Evolutionary conservation across 352 stramenopile species (phyloP).

Genomic region (Phytopythium boreale): DNA sequence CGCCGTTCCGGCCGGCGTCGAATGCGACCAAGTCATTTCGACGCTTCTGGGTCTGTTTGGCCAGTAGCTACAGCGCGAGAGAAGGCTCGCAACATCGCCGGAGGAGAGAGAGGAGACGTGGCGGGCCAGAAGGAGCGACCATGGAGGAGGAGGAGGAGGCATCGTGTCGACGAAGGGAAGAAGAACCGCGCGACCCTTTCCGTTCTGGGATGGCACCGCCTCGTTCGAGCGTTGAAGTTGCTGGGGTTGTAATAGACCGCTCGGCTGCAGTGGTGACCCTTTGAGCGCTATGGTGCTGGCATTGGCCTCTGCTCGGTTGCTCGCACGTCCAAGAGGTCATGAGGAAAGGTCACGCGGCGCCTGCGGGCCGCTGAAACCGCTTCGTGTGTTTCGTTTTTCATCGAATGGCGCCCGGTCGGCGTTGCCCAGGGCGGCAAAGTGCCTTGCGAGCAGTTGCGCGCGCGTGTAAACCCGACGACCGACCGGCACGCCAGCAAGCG

Average conservation of each 20-base stretch:
- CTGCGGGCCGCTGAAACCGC: not conserved
- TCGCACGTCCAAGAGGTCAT: not conserved
- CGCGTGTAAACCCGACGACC: not conserved
- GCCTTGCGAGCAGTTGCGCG: not conserved
- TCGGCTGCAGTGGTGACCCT: not conserved
- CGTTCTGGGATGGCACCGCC: too few species aligned
- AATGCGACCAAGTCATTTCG: slow-evolving; percentile 21
- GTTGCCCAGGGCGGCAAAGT: not conserved
- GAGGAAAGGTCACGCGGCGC: slow-evolving; percentile 2
- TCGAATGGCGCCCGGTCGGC: not conserved
- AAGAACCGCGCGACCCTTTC: too few species aligned
- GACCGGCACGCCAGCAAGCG: not conserved
- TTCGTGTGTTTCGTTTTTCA: not conserved
- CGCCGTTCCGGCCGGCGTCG: slow-evolving; percentile 6
- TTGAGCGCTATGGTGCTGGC: not conserved
- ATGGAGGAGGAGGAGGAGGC: too few species aligned
- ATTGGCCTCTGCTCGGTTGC: not conserved
- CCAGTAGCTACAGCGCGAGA: not conserved
- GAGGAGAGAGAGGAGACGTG: not conserved
- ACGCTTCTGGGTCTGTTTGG: slow-evolving; percentile 23
- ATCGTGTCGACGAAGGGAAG: too few species aligned
- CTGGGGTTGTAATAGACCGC: not conserved
- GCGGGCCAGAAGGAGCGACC: too few species aligned
- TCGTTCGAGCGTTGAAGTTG: not conserved
- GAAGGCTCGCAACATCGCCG: not conserved